Evolutionary conservation across 2,329 filamentous ascomycete genomes (phyloP).

Genomic region (Colletotrichum camelliae): DNA sequence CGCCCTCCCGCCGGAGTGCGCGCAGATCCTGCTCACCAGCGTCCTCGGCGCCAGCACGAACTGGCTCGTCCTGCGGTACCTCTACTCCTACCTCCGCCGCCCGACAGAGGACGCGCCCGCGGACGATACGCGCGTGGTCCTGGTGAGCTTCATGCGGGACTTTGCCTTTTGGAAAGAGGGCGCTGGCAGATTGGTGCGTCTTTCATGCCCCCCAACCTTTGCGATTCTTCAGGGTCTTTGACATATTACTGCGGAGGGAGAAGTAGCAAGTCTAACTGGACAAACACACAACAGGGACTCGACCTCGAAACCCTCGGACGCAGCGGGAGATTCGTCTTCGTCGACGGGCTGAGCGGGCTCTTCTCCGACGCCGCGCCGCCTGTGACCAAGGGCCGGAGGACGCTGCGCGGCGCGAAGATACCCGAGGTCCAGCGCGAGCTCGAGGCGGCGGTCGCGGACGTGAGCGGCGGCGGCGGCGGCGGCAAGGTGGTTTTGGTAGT

Average conservation of each 20-base stretch:
- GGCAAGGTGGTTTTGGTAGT: constrained; percentile 64
- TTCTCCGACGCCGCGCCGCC: constrained; percentile 38
- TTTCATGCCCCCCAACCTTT: not conserved
- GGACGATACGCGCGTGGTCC: constrained; percentile 61
- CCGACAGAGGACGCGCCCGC: not conserved
- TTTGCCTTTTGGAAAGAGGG: constrained; percentile 80
- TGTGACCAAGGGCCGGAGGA: constrained; percentile 17
- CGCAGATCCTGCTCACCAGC: constrained; percentile 71
- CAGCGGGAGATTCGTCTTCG: constrained; percentile 69
- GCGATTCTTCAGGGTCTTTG: rapidly evolving
- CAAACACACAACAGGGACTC: constrained; percentile 57
- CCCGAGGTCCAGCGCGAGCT: constrained; percentile 44
- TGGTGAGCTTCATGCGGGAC: constrained; percentile 85
- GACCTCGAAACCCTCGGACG: constrained; percentile 68
- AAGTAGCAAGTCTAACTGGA: rapidly evolving
- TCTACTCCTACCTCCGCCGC: constrained; percentile 50
- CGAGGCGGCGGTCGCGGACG: constrained; percentile 43
- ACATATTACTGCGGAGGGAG: rapidly evolving
- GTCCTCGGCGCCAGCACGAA: constrained; percentile 69
- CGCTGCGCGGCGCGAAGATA: constrained; percentile 35
- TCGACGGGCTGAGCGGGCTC: constrained; percentile 74
- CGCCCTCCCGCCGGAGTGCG: constrained; percentile 58
- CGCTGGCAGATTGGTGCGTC: constrained; percentile 65
- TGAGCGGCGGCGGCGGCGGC: constrained; percentile 38
- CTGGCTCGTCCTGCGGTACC: constrained; percentile 67